Base-by-base conservation (phyloP, 805 yeast genomes). In the Kazachstania africana region DNA sequence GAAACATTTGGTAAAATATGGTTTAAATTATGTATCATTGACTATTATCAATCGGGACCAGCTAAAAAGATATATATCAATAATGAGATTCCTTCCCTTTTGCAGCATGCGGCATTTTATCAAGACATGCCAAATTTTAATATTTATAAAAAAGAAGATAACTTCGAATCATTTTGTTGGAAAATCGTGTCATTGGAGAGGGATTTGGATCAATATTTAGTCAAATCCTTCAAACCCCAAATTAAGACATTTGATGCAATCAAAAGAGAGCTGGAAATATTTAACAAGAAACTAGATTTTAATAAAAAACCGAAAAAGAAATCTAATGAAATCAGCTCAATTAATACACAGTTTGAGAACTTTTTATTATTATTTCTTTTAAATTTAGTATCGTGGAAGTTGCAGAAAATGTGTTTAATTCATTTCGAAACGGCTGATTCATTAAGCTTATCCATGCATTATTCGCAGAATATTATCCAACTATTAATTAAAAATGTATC, bases 181-280 rank as follows among this genome's bases (percentile, higher is more conserved):
- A 54, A 53, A 25, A 33, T 54, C 1, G 27, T 44, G 1, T 53
- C 57, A 2, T 28, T 54, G 6, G 57, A 54, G n/a, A 47, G 58
- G 29, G 58, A 54, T 32, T 16, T 53, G n/a, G 48, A 50, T 18
- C 43, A 38, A 14, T 47, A 44, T 26, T 23, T 38, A 14, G 25
- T 15, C 4, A 40, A 38, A 14, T 28, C 33, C 2, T 31, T 38
- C 9, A 53, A 44, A 27, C 56, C 58, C 2, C 50, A 48, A 8
- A 25, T 50, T 8, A 50, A 48, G 29, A 48, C 56, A 4, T 30
- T 54, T 16, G 55, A 54, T 16, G 47, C 53, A 2, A 36, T 51
- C 4, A 40, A 42, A 13, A 37, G 50, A 28, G 50, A 47, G 21
- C 19, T 45, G 1, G 40, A 38, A 1, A 40, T 41, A 10, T 44